phyloP scores from a whole-genome alignment of 2,329 filamentous ascomycete species.

The Cladosporium oxysporum region DNA sequence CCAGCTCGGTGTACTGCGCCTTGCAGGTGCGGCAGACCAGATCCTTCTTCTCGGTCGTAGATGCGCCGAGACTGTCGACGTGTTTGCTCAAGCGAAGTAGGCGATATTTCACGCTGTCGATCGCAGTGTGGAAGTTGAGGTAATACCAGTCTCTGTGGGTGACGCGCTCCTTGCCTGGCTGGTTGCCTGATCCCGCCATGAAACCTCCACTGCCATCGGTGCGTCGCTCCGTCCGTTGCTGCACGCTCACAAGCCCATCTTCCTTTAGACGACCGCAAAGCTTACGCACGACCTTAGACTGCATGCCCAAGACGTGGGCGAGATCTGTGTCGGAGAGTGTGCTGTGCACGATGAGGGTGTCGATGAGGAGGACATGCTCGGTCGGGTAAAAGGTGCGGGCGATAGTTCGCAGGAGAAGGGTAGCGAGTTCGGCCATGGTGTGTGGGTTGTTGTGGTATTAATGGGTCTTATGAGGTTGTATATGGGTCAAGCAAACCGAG shows the following conservation, averaged over 20 bases:
- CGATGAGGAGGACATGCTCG: constrained; percentile 77
- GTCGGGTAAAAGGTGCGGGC: constrained; percentile 85
- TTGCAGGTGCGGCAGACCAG: constrained; percentile 81
- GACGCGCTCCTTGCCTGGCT: constrained; percentile 37
- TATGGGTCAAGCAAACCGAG: not conserved
- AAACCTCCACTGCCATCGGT: constrained; percentile 35
- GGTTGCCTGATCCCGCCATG: constrained; percentile 23
- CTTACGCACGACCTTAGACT: constrained; percentile 88
- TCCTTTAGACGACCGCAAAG: constrained; percentile 82
- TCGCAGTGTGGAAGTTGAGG: constrained; percentile 89
- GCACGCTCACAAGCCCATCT: constrained; percentile 82
- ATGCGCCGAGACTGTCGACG: constrained; percentile 80
- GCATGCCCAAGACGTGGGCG: constrained; percentile 81
- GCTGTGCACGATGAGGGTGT: constrained; percentile 74
- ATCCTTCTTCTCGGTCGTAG: constrained; percentile 83
- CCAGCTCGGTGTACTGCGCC: constrained; percentile 84
- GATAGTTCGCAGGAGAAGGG: constrained; percentile 82
- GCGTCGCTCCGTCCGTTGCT: constrained; percentile 46
- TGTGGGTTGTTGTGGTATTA: constrained; percentile 8
- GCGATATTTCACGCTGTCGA: constrained; percentile 95
- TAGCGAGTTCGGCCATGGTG: constrained; percentile 60
- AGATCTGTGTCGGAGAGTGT: constrained; percentile 84
- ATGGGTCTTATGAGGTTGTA: not conserved
- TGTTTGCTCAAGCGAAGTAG: constrained; percentile 85
- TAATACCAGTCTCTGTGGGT: constrained; percentile 83